These are phyloP conservation scores for Peterozyma toletana DNA, from an alignment of 805 yeast genomes.

Conservation along the genomic window DNA sequence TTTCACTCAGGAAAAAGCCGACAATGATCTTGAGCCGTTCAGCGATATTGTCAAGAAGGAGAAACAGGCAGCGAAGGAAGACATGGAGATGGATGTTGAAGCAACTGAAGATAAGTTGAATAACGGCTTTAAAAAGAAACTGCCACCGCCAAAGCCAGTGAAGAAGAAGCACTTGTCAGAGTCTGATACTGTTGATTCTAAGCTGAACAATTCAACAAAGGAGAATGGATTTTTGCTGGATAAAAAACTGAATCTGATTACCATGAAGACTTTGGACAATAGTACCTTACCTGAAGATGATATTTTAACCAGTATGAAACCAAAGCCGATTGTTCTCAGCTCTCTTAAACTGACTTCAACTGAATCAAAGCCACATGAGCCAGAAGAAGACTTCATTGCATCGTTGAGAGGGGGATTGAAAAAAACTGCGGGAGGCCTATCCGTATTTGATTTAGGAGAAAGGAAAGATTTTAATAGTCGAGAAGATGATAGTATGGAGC, in stretches of 20 bases:
- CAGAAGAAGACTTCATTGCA: slow-evolving; percentile 8
- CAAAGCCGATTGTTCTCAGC: too few relatives aligned
- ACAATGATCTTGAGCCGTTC: slow-evolving; percentile 1
- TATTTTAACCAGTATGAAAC: too few relatives aligned
- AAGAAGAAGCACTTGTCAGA: slow-evolving; percentile 5
- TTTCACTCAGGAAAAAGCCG: background rate
- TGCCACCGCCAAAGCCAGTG: slow-evolving; percentile 14
- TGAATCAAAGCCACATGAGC: too few relatives aligned
- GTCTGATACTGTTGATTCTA: too few relatives aligned
- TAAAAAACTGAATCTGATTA: background rate
- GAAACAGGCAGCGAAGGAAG: background rate
- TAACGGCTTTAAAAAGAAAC: slow-evolving; percentile 2
- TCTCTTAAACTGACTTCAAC: too few relatives aligned
- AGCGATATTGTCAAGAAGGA: slow-evolving; percentile 1
- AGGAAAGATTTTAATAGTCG: background rate
- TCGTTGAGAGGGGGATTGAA: slow-evolving; percentile 11
- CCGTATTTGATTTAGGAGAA: slow-evolving; percentile 4
- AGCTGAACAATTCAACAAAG: background rate
- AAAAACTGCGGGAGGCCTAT: slow-evolving; percentile 10
- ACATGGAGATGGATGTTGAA: background rate
- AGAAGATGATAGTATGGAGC: background rate
- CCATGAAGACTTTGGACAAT: too few relatives aligned
- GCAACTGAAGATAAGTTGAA: background rate
- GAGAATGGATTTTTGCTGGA: background rate
- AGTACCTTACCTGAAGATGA: too few relatives aligned